Conservation (phyloP, 2,329 filamentous ascomycete genomes). For the Hypoxylon sp. region DNA sequence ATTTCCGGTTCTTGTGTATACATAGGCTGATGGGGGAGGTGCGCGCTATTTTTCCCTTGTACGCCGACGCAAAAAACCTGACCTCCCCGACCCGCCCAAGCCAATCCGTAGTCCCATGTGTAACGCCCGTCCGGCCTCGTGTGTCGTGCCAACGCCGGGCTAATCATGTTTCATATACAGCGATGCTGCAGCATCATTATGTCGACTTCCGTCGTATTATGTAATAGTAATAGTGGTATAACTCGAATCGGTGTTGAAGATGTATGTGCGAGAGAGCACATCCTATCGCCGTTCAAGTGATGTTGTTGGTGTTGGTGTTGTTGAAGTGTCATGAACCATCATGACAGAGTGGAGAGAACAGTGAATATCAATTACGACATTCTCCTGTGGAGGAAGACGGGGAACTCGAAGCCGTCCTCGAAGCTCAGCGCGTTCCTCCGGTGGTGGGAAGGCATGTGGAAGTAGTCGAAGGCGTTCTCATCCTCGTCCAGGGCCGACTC, state of each 20-base stretch:
- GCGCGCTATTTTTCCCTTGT: not conserved
- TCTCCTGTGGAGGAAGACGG: conserved; percentile 30
- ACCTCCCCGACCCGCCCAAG: not conserved
- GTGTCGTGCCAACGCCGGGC: not conserved
- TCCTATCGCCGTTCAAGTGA: not conserved
- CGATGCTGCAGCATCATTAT: not conserved
- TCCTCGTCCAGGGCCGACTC: conserved; percentile 33
- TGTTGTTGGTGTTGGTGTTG: too few species aligned
- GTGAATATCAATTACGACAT: conserved; percentile 24
- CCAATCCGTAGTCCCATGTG: too few species aligned
- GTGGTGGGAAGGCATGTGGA: conserved; percentile 29
- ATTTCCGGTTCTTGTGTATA: not conserved
- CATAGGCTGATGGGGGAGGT: not conserved
- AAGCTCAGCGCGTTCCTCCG: conserved; percentile 33
- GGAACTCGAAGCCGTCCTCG: conserved; percentile 32
- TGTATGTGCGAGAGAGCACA: not conserved
- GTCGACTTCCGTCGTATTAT: not conserved
- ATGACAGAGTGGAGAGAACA: not conserved
- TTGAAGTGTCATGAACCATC: not conserved
- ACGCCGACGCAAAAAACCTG: not conserved
- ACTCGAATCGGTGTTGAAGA: not conserved
- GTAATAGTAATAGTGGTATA: not conserved
- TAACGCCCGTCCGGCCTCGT: not conserved
- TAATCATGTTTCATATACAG: not conserved
- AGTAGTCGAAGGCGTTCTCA: conserved; percentile 27